Evolutionary conservation across 129 eudicot species (phyloP), one percentile per base, ranked within the genome.

Genomic region (Rutidosis leptorrhynchoides): DNA sequence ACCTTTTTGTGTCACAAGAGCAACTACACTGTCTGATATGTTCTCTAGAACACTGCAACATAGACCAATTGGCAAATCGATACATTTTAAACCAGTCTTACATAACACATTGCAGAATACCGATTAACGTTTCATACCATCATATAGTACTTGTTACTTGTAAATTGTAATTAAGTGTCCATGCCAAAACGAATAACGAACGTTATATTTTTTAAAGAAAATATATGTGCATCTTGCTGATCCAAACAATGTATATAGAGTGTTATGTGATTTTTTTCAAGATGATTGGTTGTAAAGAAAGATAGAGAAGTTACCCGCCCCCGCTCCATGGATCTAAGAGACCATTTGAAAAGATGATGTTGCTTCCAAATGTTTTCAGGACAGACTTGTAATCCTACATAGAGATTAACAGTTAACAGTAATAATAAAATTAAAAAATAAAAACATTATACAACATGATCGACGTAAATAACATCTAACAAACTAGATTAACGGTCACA

Each of bases 281-380:
- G 27, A 46, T 25, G 17, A 65, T 6, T 4, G 33, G 7, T 51
- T 30, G 1, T 23, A 12, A n/a, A n/a, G n/a, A n/a, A n/a, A n/a
- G 70, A 35, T 26, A 35, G 37, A 51, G 51, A 59, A 26, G 40
- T 62, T 71, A 89, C 96, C 96, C 75, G 76, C 95, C 90, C 58
- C 90, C 87, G 61, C 96, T 88, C 96, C 96, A 83, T 27, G 90
- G 88, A 83, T 88, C 97, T 42, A 84, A 58, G 46, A 83, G 81
- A 53, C 97, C 95, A 42, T 87, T 90, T 51, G 97, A 84, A 66
- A 90, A 86, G 65, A 86, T 84, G 56, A 86, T 87, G 83, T 87
- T 87, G 74, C 95, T 90, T 73, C 89, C 97, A 77, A 84, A 84
- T 9, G 14, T 72, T 67, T 72, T 69, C 72, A 84, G 58, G 35